Evolutionary conservation across 352 stramenopile genomes (phyloP).

Genomic region (Phytophthora parvispora): DNA sequence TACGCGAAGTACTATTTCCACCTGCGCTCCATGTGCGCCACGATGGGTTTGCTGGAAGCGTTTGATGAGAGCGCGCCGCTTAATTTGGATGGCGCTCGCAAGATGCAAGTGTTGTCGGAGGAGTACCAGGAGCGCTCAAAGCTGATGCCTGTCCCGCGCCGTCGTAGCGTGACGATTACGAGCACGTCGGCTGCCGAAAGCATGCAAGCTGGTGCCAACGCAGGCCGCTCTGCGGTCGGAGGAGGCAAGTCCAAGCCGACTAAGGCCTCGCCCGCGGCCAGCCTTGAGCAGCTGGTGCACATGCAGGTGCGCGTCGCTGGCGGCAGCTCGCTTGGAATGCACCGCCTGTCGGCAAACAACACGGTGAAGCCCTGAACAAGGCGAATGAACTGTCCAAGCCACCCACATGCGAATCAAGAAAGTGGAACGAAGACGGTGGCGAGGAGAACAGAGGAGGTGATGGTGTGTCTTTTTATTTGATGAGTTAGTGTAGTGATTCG

Average conservation of each 20-base stretch:
- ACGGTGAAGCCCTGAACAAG: conserved; percentile 36
- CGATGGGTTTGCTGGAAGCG: conserved; percentile 82
- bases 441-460: conserved; percentile 11
- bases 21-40: conserved; percentile 95
- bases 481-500: conserved; percentile 42
- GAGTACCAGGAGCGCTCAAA: conserved; percentile 91
- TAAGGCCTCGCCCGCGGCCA: conserved; percentile 75
- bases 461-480: conserved; percentile 42
- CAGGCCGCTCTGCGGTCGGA: conserved; percentile 21
- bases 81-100: conserved; percentile 85
- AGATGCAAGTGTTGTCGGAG: conserved; percentile 91
- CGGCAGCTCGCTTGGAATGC: conserved; percentile 58
- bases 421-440: conserved; percentile 28
- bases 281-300: conserved; percentile 85
- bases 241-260: conserved; percentile 18
- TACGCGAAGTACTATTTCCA: conserved; percentile 98
- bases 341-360: conserved; percentile 59
- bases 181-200: conserved; percentile 54
- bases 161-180: conserved; percentile 86
- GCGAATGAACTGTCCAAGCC: conserved; percentile 22
- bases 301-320: conserved; percentile 86
- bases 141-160: conserved; percentile 69
- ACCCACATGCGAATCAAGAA: conserved; percentile 17
- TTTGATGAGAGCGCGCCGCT: conserved; percentile 85
- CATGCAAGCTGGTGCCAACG: conserved; percentile 29